Evolutionary conservation across 208 protist genomes (phyloP).

Genomic region (Trypanosoma mega): DNA sequence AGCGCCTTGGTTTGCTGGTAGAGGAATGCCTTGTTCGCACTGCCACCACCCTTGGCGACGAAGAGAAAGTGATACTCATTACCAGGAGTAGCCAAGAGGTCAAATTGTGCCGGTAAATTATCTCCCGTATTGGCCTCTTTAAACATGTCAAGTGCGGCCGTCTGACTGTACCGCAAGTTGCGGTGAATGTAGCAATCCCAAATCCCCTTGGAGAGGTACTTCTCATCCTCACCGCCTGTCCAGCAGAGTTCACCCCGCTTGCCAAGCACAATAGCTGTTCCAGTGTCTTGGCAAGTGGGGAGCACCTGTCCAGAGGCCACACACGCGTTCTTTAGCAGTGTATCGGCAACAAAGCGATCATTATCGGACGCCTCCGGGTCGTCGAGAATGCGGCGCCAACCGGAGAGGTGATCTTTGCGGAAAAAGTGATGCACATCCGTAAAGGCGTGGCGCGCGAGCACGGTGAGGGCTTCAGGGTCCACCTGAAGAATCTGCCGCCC

Average conservation of each 20-base stretch:
- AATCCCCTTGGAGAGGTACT: slow-evolving; percentile 93
- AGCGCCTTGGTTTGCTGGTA: slow-evolving; percentile 97
- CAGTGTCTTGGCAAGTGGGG: slow-evolving; percentile 96
- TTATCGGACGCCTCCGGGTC: slow-evolving; percentile 95
- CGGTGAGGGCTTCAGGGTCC: slow-evolving; percentile 85
- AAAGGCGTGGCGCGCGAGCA: slow-evolving; percentile 88
- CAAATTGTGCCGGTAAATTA: slow-evolving; percentile 98
- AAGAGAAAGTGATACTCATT: slow-evolving; percentile 97
- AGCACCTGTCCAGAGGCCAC: slow-evolving; percentile 91
- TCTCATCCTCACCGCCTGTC: slow-evolving; percentile 96
- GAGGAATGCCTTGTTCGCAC: slow-evolving; percentile 97
- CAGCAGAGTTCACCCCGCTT: slow-evolving; percentile 96
- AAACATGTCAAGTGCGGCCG: slow-evolving; percentile 96
- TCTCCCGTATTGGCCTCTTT: slow-evolving; percentile 96
- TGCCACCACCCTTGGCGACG: slow-evolving; percentile 97
- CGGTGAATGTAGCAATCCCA: slow-evolving; percentile 94
- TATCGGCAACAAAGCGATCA: slow-evolving; percentile 95
- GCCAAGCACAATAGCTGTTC: slow-evolving; percentile 96
- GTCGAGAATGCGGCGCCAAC: slow-evolving; percentile 93
- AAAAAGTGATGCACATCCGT: slow-evolving; percentile 95
- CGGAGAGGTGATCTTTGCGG: slow-evolving; percentile 93
- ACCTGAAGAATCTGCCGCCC: slow-evolving; percentile 88
- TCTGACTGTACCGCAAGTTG: slow-evolving; percentile 97
- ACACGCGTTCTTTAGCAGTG: slow-evolving; percentile 96
- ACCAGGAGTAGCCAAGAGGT: slow-evolving; percentile 92